Conservation (phyloP, 83 land plant species). For the Thuja plicata region DNA sequence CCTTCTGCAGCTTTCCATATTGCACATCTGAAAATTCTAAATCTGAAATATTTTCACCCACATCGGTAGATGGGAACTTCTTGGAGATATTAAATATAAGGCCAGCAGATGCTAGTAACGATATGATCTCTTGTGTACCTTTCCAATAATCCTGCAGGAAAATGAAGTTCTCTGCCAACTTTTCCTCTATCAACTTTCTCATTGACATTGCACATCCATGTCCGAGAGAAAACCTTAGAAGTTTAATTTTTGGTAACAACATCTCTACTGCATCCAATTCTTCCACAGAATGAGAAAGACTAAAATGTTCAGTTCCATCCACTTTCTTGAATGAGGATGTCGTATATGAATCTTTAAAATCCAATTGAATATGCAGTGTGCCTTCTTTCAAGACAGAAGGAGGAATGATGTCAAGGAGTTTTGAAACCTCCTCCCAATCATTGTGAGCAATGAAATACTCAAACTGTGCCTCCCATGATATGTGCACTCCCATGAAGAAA, state of each 20-base stretch:
- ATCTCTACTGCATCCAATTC: constrained; percentile 57
- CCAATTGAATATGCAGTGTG: constrained; percentile 59
- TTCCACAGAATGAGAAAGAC: constrained; percentile 25
- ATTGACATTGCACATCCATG: constrained; percentile 66
- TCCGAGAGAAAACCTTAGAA: constrained; percentile 38
- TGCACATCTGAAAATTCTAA: constrained; percentile 13
- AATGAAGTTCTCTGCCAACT: constrained; percentile 69
- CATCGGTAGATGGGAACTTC: constrained; percentile 15
- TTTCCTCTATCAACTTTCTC: constrained; percentile 63
- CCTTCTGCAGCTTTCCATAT: constrained; percentile 29
- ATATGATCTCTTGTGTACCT: constrained; percentile 65
- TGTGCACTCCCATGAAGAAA: constrained; percentile 45
- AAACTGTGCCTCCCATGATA: constrained; percentile 87
- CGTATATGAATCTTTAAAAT: constrained; percentile 14
- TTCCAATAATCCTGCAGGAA: constrained; percentile 75
- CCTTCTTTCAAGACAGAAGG: constrained; percentile 47
- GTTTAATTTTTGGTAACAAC: constrained; percentile 56
- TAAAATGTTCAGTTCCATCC: not conserved
- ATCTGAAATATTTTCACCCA: not conserved
- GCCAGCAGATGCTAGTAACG: constrained; percentile 69
- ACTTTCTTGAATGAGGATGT: constrained; percentile 7
- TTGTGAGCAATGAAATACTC: constrained; percentile 71
- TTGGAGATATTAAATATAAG: constrained; percentile 31
- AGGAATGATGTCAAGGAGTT: constrained; percentile 71
- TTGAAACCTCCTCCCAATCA: constrained; percentile 64